Conservation (phyloP, 1,139 yeast species). For the Magnusiomyces tetraspermus region DNA sequence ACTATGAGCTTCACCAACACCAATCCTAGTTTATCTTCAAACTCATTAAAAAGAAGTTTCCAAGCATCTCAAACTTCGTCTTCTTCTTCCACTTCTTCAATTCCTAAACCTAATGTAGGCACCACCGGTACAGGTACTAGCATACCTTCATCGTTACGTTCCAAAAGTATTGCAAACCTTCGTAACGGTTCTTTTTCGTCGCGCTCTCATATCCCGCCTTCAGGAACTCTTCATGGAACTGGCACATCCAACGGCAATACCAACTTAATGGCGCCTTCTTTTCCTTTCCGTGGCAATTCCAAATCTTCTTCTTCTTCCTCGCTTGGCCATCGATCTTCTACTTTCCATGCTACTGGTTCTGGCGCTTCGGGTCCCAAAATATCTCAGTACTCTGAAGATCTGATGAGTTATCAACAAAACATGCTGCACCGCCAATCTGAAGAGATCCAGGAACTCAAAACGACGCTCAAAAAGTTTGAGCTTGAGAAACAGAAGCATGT, state of each 20-base stretch:
- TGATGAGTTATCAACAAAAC: background rate
- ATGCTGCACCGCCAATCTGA: background rate
- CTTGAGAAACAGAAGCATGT: background rate
- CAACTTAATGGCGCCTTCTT: background rate
- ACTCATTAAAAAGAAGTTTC: background rate
- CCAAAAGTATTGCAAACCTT: too few relatives aligned
- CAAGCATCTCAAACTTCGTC: background rate
- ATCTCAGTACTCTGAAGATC: background rate
- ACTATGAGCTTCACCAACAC: too few relatives aligned
- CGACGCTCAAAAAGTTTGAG: background rate
- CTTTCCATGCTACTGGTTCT: background rate
- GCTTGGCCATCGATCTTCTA: background rate
- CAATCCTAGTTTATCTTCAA: background rate
- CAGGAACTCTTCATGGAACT: background rate
- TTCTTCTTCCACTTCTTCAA: too few relatives aligned
- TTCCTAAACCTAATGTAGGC: background rate
- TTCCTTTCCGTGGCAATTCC: background rate
- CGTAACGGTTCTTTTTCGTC: background rate
- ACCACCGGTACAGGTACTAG: too few relatives aligned
- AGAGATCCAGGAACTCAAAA: background rate
- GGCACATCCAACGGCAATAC: too few relatives aligned
- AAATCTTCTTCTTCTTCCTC: too few relatives aligned
- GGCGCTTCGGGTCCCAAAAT: background rate
- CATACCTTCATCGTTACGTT: too few relatives aligned
- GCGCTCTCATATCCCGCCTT: background rate